Evolutionary conservation across 2,329 filamentous ascomycete species (phyloP).

Genomic region (Blastomyces percursus): DNA sequence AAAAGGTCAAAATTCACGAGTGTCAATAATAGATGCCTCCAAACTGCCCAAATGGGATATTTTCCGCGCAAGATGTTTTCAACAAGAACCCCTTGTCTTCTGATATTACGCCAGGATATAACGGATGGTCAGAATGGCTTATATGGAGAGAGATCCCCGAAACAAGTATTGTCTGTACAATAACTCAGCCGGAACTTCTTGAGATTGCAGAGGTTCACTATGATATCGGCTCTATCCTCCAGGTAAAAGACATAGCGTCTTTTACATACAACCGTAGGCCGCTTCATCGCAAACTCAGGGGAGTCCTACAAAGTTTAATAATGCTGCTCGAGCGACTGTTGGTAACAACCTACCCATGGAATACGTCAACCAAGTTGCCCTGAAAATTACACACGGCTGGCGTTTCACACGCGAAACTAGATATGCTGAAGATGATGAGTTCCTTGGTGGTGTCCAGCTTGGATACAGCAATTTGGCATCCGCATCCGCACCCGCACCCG

Average conservation of each 20-base stretch:
- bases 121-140: constrained; percentile 24
- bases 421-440: constrained; percentile 12
- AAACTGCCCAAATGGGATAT: constrained; percentile 18
- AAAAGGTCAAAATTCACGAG: constrained; percentile 15
- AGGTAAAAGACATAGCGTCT: constrained; percentile 13
- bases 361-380: constrained; percentile 17
- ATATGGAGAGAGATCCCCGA: constrained; percentile 25
- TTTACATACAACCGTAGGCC: neutral
- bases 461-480: constrained; percentile 1
- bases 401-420: constrained; percentile 10
- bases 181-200: constrained; percentile 19
- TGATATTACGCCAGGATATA: constrained; percentile 17
- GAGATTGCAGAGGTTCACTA: constrained; percentile 11
- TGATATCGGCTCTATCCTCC: constrained; percentile 21
- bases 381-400: constrained; percentile 18
- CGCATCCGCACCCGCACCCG: neutral
- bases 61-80: constrained; percentile 21
- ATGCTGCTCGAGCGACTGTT: constrained; percentile 14
- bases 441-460: constrained; percentile 9
- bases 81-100: constrained; percentile 7
- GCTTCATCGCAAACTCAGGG: constrained; percentile 14
- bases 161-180: constrained; percentile 21
- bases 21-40: constrained; percentile 24
- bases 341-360: constrained; percentile 18
- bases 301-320: constrained; percentile 11